These are phyloP conservation scores for Fusarium subglutinans DNA, from an alignment of 2,329 filamentous ascomycete genomes.

Conservation along the genomic window DNA sequence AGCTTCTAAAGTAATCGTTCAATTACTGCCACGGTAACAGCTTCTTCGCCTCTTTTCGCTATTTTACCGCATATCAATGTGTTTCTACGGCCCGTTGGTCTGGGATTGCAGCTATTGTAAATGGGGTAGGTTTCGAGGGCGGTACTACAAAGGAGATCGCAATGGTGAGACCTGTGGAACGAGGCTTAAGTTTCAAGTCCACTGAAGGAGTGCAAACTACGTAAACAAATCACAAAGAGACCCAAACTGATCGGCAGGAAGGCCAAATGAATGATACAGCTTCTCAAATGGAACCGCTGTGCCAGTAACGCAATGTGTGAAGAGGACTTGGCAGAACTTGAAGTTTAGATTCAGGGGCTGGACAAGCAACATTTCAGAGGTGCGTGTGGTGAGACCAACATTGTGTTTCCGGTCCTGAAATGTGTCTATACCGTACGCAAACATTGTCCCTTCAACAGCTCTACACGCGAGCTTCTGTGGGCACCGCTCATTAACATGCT, in stretches of 20 bases:
- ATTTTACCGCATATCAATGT: not conserved
- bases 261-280: not conserved
- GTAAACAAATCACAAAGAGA: not conserved
- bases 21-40: not conserved
- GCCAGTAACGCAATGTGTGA: not conserved
- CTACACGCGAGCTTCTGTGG: not conserved
- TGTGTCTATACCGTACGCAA: not conserved
- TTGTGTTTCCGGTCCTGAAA: not conserved
- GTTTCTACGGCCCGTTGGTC: not conserved
- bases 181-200: not conserved
- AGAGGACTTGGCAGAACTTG: not conserved
- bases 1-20: rapidly evolving
- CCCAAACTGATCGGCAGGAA: rapidly evolving
- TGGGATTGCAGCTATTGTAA: not conserved
- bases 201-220: not conserved
- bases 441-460: not conserved
- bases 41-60: not conserved
- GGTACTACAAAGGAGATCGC: not conserved
- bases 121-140: not conserved
- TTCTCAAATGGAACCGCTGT: not conserved
- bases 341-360: not conserved
- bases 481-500: not conserved
- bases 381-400: not conserved
- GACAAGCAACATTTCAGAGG: not conserved
- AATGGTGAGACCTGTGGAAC: not conserved